Percentiles rank a stretch among this genome's conserved stretches.
phyloP scores from a whole-genome alignment of 2,329 filamentous ascomycete species.

The Diaporthe sp. region DNA sequence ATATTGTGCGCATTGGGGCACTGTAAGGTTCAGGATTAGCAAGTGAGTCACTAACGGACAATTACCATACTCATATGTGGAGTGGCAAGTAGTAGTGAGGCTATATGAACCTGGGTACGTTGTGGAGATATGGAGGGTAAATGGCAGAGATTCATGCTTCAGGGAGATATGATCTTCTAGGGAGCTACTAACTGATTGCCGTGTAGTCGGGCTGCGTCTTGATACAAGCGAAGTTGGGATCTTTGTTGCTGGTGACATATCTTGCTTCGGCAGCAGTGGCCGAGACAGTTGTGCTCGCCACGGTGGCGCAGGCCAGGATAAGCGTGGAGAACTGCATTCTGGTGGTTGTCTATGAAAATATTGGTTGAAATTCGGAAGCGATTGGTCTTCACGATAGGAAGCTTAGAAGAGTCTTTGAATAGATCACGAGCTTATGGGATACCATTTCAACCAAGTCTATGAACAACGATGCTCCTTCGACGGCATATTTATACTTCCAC shows the following conservation, averaged over 20 bases:
- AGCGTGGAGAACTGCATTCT: not conserved
- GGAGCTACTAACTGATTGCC: not conserved
- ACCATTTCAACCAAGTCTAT: not conserved
- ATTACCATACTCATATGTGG: not conserved
- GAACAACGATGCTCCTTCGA: not conserved
- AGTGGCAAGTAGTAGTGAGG: too few relatives aligned
- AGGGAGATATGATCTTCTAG: not conserved
- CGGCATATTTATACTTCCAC: not conserved
- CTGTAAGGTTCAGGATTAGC: not conserved
- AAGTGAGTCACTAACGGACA: not conserved
- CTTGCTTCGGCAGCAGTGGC: not conserved
- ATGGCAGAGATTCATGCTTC: not conserved
- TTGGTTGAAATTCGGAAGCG: too few relatives aligned
- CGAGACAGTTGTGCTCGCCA: not conserved
- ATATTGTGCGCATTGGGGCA: constrained; percentile 9
- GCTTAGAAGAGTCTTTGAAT: not conserved
- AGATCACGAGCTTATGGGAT: not conserved
- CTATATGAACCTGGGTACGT: not conserved
- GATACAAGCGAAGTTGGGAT: constrained; percentile 7
- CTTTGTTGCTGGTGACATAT: not conserved
- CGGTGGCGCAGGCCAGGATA: not conserved
- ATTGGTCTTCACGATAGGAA: not conserved
- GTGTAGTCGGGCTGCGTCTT: constrained; percentile 19
- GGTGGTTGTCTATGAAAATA: not conserved
- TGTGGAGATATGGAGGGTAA: not conserved